Conservation (phyloP, 2,329 filamentous ascomycete genomes). For the Trichoderma harzianum region DNA sequence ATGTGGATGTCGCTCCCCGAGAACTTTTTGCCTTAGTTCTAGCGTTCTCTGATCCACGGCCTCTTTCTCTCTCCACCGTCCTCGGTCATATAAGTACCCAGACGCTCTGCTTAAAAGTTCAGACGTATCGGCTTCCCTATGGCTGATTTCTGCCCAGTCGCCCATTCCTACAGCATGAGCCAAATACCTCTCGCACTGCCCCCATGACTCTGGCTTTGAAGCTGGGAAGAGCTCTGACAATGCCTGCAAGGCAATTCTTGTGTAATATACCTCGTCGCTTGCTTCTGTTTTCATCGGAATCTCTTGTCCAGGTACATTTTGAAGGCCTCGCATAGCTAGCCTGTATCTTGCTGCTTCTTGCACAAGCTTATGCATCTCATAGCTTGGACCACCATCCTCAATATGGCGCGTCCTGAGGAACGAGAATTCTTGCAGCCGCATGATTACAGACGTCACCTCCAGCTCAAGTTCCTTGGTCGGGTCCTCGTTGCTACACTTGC, state of each 20-base stretch:
- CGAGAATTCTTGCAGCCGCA: neutral
- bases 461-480: fast-evolving
- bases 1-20: neutral
- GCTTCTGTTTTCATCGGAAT: neutral
- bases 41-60: neutral
- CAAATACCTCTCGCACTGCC: neutral
- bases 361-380: neutral
- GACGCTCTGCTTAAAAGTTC: neutral
- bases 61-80: neutral
- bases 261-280: neutral
- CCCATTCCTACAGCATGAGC: neutral
- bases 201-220: neutral
- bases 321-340: neutral
- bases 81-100: neutral
- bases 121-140: neutral
- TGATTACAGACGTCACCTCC: neutral
- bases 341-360: neutral
- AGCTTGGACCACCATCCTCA: neutral
- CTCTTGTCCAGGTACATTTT: neutral
- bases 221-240: neutral
- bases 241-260: neutral
- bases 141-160: neutral
- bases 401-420: neutral
- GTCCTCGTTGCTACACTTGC: neutral
- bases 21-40: neutral